Evolutionary conservation across 306 rosid genomes (phyloP).

Genomic region (Ammopiptanthus mongolicus): DNA sequence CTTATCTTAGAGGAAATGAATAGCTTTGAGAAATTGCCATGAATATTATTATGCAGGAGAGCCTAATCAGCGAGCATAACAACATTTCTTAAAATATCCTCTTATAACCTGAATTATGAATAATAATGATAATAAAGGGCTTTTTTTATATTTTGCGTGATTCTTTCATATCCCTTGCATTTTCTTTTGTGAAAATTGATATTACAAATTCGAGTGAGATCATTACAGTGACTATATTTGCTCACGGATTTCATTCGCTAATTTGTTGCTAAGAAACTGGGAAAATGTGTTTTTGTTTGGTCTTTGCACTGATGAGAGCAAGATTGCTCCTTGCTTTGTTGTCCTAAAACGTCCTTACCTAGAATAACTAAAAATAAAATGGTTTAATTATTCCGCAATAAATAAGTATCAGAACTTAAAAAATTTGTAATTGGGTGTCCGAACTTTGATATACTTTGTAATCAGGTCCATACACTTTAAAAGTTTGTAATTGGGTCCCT

Average conservation of each 20-base stretch:
- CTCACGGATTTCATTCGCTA: neutral
- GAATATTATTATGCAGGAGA: neutral
- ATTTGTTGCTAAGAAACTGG: neutral
- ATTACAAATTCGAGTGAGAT: neutral
- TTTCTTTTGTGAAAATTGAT: neutral
- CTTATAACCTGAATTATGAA: neutral
- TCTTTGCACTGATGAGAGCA: neutral
- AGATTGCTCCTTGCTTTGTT: neutral
- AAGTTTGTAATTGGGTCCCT: too few relatives aligned
- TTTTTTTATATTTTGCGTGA: neutral
- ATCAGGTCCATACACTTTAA: too few relatives aligned
- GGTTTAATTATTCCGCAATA: too few relatives aligned
- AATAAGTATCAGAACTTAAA: too few relatives aligned
- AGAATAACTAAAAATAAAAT: neutral
- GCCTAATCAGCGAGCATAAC: neutral
- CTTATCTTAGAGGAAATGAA: neutral
- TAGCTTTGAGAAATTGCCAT: neutral
- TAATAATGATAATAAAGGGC: neutral
- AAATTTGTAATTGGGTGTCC: too few relatives aligned
- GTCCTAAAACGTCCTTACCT: neutral
- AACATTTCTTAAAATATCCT: neutral
- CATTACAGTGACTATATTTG: neutral
- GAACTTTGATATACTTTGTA: too few relatives aligned
- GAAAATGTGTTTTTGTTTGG: neutral
- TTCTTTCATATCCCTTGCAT: neutral